A percentile compares a stretch with the other conserved stretches of the same genome.
Evolutionary conservation across 495 filamentous ascomycete species (phyloP).

Genomic region (Stereocaulon alpinum): DNA sequence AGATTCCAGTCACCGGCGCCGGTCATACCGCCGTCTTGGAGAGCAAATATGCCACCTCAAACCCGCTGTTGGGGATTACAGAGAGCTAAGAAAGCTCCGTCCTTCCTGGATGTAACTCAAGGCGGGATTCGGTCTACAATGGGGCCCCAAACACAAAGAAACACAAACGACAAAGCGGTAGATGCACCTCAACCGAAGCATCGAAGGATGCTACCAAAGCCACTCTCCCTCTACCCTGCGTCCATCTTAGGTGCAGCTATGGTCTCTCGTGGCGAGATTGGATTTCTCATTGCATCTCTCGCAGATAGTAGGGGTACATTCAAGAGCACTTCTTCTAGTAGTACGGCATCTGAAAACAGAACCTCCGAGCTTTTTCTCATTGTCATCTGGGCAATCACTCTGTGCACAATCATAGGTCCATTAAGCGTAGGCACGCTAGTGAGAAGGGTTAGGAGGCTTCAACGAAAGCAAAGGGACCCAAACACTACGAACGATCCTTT

Average conservation of each 20-base stretch:
- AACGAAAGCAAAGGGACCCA: slow-evolving; percentile 10
- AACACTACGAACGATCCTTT: neutral
- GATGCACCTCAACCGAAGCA: neutral
- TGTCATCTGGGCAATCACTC: slow-evolving; percentile 62
- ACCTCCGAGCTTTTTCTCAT: slow-evolving; percentile 47
- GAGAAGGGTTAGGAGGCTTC: slow-evolving; percentile 34
- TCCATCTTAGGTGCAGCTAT: slow-evolving; percentile 53
- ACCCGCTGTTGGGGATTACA: too few relatives aligned
- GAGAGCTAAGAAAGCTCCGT: neutral
- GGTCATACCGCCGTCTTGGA: neutral
- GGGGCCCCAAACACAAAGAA: neutral
- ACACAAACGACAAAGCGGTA: neutral
- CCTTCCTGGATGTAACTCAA: neutral
- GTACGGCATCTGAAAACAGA: neutral
- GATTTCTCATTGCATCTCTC: slow-evolving; percentile 64
- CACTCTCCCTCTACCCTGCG: slow-evolving; percentile 30
- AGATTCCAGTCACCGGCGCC: slow-evolving; percentile 27
- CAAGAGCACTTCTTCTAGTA: neutral
- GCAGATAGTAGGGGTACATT: slow-evolving; percentile 53
- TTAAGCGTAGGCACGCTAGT: slow-evolving; percentile 55
- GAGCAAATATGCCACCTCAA: neutral
- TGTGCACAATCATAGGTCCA: slow-evolving; percentile 68
- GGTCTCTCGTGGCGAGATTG: slow-evolving; percentile 70
- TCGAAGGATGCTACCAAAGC: neutral
- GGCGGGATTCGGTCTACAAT: neutral